phyloP scores from a whole-genome alignment of 148 eudicot species.

The Heliosperma pusillum region DNA sequence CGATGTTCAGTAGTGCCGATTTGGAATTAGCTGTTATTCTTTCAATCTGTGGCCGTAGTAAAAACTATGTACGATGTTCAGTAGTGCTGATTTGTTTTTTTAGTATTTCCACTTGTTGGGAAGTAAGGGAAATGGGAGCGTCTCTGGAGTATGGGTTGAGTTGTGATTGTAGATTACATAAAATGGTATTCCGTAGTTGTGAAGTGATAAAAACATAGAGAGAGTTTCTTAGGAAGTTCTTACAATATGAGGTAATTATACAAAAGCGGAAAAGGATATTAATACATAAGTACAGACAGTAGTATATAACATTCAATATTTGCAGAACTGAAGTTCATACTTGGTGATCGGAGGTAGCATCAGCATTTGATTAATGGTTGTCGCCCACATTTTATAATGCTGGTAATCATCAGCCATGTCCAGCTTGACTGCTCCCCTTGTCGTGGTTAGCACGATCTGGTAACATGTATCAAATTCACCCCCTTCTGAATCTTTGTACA shows the following conservation, averaged over 20 bases:
- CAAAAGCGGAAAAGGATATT: slow-evolving; percentile 19
- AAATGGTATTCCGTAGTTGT: background rate
- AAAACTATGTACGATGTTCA: too few relatives aligned
- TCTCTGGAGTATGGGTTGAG: background rate
- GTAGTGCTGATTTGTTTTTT: too few relatives aligned
- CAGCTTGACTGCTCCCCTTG: slow-evolving; percentile 62
- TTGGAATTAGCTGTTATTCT: too few relatives aligned
- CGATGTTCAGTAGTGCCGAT: too few relatives aligned
- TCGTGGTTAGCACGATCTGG: slow-evolving; percentile 64
- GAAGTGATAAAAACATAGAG: slow-evolving; percentile 6
- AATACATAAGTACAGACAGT: background rate
- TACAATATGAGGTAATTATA: slow-evolving; percentile 25
- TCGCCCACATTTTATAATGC: slow-evolving; percentile 68
- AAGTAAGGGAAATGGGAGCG: background rate
- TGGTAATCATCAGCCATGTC: slow-evolving; percentile 79
- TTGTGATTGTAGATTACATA: background rate
- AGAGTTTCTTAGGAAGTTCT: background rate
- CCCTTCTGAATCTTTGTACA: slow-evolving; percentile 59
- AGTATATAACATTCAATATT: slow-evolving; percentile 29
- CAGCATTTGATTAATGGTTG: slow-evolving; percentile 69
- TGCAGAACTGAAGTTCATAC: slow-evolving; percentile 62
- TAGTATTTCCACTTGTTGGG: background rate
- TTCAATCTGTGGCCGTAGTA: too few relatives aligned
- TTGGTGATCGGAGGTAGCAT: slow-evolving; percentile 53
- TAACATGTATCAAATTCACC: slow-evolving; percentile 68